phyloP scores from a whole-genome alignment of 2,329 filamentous ascomycete species.

The Pseudohalonectria lignicola region DNA sequence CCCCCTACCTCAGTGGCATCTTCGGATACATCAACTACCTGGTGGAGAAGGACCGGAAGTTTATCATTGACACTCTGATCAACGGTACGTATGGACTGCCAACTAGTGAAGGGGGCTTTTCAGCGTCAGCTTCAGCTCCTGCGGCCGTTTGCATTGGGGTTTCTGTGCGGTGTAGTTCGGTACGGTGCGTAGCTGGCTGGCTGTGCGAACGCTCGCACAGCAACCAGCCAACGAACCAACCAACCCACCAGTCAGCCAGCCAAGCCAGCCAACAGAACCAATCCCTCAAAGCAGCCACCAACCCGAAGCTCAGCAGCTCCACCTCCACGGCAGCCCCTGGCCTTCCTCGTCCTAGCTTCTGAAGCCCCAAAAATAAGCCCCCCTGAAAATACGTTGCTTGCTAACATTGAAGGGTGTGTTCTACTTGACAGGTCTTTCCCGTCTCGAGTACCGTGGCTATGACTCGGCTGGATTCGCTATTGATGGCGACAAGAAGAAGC shows the following conservation, averaged over 20 bases:
- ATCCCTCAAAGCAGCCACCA: too few species aligned
- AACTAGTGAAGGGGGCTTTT: too few species aligned
- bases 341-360: too few species aligned
- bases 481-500: slow-evolving; percentile 97
- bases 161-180: not conserved
- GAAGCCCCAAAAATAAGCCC: not conserved
- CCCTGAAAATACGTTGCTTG: not conserved
- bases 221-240: too few species aligned
- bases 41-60: slow-evolving; percentile 96
- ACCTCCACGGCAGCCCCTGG: too few species aligned
- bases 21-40: slow-evolving; percentile 99
- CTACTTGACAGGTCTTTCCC: slow-evolving; percentile 60
- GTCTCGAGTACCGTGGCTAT: slow-evolving; percentile 97
- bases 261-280: too few species aligned
- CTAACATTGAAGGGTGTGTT: not conserved
- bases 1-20: slow-evolving; percentile 57
- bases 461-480: slow-evolving; percentile 93
- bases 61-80: slow-evolving; percentile 89
- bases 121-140: not conserved
- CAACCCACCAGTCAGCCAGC: too few species aligned
- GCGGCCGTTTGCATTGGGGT: too few species aligned
- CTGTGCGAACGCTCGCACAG: too few species aligned
- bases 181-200: not conserved
- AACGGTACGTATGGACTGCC: slow-evolving; percentile 64
- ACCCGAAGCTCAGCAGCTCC: too few species aligned